A percentile compares a stretch with the other conserved stretches of the same genome.
These are phyloP conservation scores for Kodamaea kaohsiungensis DNA, from an alignment of 805 yeast genomes.

Conservation along the genomic window DNA sequence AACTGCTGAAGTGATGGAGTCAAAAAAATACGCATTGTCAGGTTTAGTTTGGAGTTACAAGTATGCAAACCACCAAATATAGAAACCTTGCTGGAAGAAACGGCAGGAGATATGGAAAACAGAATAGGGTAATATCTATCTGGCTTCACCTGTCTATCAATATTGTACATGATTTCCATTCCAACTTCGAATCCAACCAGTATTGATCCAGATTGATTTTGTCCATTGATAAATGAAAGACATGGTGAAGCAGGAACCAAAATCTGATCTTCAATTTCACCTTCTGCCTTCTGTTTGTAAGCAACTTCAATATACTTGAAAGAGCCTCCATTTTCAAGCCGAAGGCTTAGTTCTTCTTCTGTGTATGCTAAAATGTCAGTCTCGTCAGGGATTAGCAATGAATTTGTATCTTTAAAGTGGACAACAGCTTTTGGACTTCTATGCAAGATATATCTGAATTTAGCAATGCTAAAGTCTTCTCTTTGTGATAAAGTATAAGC, in stretches of 20 bases:
- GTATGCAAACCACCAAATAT: neutral
- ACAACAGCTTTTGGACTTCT: constrained; percentile 7
- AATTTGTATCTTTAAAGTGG: constrained; percentile 1
- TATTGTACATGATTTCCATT: neutral
- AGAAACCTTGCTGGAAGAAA: neutral
- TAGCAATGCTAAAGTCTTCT: neutral
- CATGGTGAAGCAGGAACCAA: constrained; percentile 7
- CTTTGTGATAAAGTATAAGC: neutral
- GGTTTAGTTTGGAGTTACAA: neutral
- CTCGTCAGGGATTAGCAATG: constrained; percentile 1
- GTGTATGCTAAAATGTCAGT: neutral
- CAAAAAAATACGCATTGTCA: neutral
- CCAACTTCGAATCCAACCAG: neutral
- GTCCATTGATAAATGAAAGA: neutral
- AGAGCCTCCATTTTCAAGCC: neutral
- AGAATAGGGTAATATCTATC: neutral
- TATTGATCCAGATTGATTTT: neutral
- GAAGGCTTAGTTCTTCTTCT: neutral
- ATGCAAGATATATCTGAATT: neutral
- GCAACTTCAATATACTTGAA: constrained; percentile 1
- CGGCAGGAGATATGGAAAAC: neutral
- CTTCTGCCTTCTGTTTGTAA: neutral
- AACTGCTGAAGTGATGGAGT: constrained; percentile 4
- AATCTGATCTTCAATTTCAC: neutral
- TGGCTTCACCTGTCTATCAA: neutral